Percentiles rank a stretch among this genome's conserved stretches.
Conservation (phyloP, 805 yeast species). For the baker's yeast (Saccharomyces cerevisiae) region DNA sequence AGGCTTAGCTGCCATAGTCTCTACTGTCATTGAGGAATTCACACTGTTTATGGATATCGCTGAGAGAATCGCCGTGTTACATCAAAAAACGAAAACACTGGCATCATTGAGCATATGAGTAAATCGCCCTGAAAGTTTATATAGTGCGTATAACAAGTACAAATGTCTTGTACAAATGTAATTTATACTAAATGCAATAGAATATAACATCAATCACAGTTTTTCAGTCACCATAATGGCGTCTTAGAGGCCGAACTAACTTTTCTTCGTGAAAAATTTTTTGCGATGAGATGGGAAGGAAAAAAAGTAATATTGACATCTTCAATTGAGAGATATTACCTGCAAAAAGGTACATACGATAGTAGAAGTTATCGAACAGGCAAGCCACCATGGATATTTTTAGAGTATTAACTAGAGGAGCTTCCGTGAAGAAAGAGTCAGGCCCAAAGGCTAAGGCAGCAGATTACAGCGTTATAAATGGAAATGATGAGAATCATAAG, state of each 20-base stretch:
- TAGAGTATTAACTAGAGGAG: constrained; percentile 77
- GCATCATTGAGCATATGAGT: background rate
- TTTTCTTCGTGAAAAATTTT: background rate
- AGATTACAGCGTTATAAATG: constrained; percentile 25
- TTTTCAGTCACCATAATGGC: background rate
- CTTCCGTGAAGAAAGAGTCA: constrained; percentile 52
- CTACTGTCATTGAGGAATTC: constrained; percentile 61
- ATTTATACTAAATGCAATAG: background rate
- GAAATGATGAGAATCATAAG: constrained; percentile 29
- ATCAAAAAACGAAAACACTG: constrained; percentile 38
- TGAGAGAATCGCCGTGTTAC: constrained; percentile 64
- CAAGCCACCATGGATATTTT: constrained; percentile 68
- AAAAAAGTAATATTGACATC: background rate
- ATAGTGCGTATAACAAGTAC: background rate
- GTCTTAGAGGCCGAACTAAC: background rate
- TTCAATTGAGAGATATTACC: background rate
- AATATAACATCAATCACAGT: background rate
- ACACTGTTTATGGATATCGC: constrained; percentile 66
- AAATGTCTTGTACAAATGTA: background rate
- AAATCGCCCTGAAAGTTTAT: background rate
- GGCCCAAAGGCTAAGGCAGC: constrained; percentile 18
- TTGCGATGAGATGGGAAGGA: background rate
- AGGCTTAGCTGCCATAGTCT: constrained; percentile 43
- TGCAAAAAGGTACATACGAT: background rate
- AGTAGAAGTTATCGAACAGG: background rate